Percentiles rank a stretch among this genome's conserved stretches.
phyloP scores from a whole-genome alignment of 1,284 basidiomycete species.

The Naganishia cerealis region DNA sequence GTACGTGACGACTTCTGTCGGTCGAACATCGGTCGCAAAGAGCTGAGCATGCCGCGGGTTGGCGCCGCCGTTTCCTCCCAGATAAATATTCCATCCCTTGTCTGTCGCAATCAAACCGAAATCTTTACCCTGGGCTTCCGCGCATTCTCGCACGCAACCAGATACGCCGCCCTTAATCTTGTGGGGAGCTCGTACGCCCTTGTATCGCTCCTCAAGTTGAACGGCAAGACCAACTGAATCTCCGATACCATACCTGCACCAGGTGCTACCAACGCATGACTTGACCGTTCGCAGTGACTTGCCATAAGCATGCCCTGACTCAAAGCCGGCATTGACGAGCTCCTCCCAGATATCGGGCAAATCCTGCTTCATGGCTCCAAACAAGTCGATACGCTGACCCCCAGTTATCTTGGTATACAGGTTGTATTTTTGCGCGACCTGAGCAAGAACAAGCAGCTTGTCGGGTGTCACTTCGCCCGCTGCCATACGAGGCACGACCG shows the following conservation, averaged over 20 bases:
- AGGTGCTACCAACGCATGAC: slow-evolving; percentile 62
- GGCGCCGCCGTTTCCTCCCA: slow-evolving; percentile 73
- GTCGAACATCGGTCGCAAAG: slow-evolving; percentile 63
- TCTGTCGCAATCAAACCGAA: slow-evolving; percentile 76
- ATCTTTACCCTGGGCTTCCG: slow-evolving; percentile 73
- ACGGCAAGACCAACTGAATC: slow-evolving; percentile 74
- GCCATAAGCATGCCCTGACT: slow-evolving; percentile 75
- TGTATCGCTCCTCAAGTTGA: slow-evolving; percentile 71
- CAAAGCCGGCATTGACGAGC: slow-evolving; percentile 67
- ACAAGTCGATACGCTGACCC: slow-evolving; percentile 68
- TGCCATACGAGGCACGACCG: slow-evolving; percentile 67
- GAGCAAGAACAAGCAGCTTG: slow-evolving; percentile 67
- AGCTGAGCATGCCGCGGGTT: slow-evolving; percentile 64
- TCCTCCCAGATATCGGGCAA: slow-evolving; percentile 74
- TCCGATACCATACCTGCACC: slow-evolving; percentile 75
- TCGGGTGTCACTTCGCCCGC: slow-evolving; percentile 63
- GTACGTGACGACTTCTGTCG: slow-evolving; percentile 64
- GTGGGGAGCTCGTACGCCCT: slow-evolving; percentile 68
- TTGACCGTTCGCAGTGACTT: slow-evolving; percentile 63
- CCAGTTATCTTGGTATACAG: slow-evolving; percentile 71
- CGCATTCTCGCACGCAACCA: slow-evolving; percentile 72
- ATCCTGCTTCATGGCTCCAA: slow-evolving; percentile 72
- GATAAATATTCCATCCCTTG: slow-evolving; percentile 75
- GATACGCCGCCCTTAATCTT: slow-evolving; percentile 77
- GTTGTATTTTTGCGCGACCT: slow-evolving; percentile 68